Evolutionary conservation across 2,329 filamentous ascomycete genomes (phyloP), one percentile per base, ranked within the genome.

Genomic region (Ambrosiella beaveri): DNA sequence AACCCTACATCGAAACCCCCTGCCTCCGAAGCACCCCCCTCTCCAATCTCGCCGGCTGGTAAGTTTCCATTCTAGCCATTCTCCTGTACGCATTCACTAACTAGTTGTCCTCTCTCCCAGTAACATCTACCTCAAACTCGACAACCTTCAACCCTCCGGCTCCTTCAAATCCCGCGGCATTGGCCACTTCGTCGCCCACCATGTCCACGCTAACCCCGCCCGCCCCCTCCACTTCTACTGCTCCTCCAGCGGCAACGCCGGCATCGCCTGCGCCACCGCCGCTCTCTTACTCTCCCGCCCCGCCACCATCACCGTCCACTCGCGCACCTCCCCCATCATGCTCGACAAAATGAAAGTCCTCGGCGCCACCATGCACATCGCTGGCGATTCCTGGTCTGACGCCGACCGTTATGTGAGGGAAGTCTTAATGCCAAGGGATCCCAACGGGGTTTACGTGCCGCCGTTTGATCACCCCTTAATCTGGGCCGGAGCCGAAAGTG

Each of bases 121-220:
- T 74, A 81, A 84, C 71, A 79, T 93, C 71, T 87, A 84, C 68
- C 80, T 93, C 65, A 93, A 93, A 69, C 79, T 91, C 60, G 87
- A 93, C 64, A 86, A 84, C 65, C 75, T 87, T 59, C 88, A 94
- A 68, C 88, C 87, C 7, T 85, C 84, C 7, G 85, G 85, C 62
- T 89, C 85, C 13, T 94, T 93, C 80, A 91, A 93, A 69, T 89
- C 85, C 49, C 77, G 80, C 64, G 86, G 84, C 58, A 81, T 90
- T 63, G 85, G 85, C 64, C 79, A 86, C 70, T 78, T 84, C 65
- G 80, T 88, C 9, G 38, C 41, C 19, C 53, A 55, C 38, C 7
- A 15, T 11, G 38, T 55, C n/a, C 15, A 36, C 2, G 36, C n/a
- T 19, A 19, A 15, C 47, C n/a, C 47, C 47, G 11, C 47, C 15